These are phyloP conservation scores for Metschnikowia koreensis DNA, from an alignment of 805 yeast genomes.

Conservation along the genomic window DNA sequence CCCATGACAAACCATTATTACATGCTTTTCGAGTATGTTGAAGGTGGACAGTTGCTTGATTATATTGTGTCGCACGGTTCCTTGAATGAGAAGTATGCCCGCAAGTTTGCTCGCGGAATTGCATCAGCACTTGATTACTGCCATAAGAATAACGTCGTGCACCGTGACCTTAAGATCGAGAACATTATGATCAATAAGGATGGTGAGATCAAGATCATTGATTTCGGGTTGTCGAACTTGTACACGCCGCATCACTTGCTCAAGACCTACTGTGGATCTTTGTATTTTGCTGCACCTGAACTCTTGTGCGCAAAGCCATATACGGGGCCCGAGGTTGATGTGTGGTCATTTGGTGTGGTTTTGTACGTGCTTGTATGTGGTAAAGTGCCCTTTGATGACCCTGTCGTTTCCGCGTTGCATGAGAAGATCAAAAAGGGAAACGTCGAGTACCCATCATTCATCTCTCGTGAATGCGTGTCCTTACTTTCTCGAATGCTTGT, in stretches of 20 bases:
- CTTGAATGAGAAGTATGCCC: constrained; percentile 87
- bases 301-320: constrained; percentile 88
- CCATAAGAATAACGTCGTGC: constrained; percentile 92
- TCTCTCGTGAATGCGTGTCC: constrained; percentile 78
- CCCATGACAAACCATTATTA: constrained; percentile 96
- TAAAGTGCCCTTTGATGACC: constrained; percentile 97
- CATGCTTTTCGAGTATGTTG: constrained; percentile 93
- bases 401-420: constrained; percentile 85
- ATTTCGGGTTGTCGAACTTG: constrained; percentile 91
- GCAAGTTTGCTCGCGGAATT: constrained; percentile 92
- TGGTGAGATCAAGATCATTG: constrained; percentile 94
- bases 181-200: constrained; percentile 90
- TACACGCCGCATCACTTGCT: constrained; percentile 68
- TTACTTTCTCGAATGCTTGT: constrained; percentile 85
- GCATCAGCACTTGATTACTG: constrained; percentile 92
- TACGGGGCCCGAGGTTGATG: constrained; percentile 94
- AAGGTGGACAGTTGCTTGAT: constrained; percentile 97
- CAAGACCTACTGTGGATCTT: constrained; percentile 94
- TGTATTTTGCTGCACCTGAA: constrained; percentile 98
- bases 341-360: constrained; percentile 98
- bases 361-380: constrained; percentile 95
- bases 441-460: constrained; percentile 84
- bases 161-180: constrained; percentile 94
- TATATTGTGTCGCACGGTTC: constrained; percentile 96
- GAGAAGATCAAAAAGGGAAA: constrained; percentile 90